phyloP scores from a whole-genome alignment of 164 flowering plant species.

The Chimonanthus salicifolius region DNA sequence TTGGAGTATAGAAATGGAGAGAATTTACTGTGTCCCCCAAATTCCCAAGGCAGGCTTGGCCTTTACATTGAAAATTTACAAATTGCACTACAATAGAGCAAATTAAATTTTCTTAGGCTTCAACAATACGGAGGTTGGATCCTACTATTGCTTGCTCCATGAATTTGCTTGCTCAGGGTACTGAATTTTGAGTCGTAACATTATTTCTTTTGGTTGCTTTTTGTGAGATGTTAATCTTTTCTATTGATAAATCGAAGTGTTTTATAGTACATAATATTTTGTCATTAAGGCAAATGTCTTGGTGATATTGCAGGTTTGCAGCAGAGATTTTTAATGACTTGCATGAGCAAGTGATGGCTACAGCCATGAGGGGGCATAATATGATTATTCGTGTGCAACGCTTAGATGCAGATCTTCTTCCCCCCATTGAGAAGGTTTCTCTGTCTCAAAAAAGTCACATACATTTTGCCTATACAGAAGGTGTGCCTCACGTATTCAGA shows the following conservation, averaged over 20 bases:
- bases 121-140: neutral
- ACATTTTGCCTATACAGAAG: slow-evolving; percentile 86
- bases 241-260: neutral
- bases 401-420: slow-evolving; percentile 77
- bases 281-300: slow-evolving; percentile 9
- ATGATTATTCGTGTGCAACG: slow-evolving; percentile 53
- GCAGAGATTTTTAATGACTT: slow-evolving; percentile 88
- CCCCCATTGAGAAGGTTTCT: slow-evolving; percentile 62
- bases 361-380: slow-evolving; percentile 75
- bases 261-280: neutral
- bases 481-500: slow-evolving; percentile 29
- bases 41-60: no score
- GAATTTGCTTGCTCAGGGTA: neutral
- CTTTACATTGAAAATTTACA: no score
- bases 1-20: no score
- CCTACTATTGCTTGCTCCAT: neutral
- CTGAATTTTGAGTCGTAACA: neutral
- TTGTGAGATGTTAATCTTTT: neutral
- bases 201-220: neutral
- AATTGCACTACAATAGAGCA: no score
- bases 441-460: slow-evolving; percentile 73
- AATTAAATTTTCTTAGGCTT: neutral
- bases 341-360: slow-evolving; percentile 74
- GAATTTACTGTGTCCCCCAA: no score
- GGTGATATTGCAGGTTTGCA: slow-evolving; percentile 60